Evolutionary conservation across 2,329 filamentous ascomycete genomes (phyloP), one percentile per base, ranked within the genome.

Genomic region (Stylonectria norvegica): DNA sequence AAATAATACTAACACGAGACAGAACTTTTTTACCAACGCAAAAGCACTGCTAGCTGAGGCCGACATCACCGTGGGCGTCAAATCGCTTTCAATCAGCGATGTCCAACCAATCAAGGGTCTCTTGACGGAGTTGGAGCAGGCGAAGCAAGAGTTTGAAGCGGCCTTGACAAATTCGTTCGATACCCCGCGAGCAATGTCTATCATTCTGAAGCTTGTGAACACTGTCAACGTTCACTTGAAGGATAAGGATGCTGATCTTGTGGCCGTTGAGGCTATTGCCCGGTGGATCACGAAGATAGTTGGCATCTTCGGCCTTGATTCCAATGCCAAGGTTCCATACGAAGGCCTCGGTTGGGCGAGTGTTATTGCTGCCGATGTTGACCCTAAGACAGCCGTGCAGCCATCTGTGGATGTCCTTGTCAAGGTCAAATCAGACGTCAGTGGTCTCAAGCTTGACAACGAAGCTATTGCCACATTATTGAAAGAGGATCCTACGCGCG

Each of bases 131-230:
- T 59, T 76, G 5, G 68, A 76, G 36, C 71, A 78, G 42, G 75
- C 77, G 8, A 72, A 81, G 63, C 66, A 66, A 28, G 77, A 79
- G 17, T 60, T 78, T 20, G 64, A 78, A 22, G 58, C 63, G 2
- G 84, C 85, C 2, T 72, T 96, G 12, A 75, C 76, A 52, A 89
- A 95, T 65, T 95, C 89, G 0, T 95, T 96, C 62, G 85, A 96
- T 64, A 96, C 90, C 0, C 81, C 86, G 1, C 70, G 73, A 36
- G 88, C 83, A 5, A 89, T 96, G 85, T 76, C 78, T 34, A 69
- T 81, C n/a, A 83, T 96, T 33, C 79, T 82, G 2, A 81, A 87
- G 40, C 69, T 96, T 17, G 83, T 96, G 47, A 85, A 82, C 34
- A 79, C 85, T 29, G 85, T 85, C 58, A 95, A 95, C 64, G 69